phyloP scores from a whole-genome alignment of 805 yeast species.

The Cyberlindnera lachancei region DNA sequence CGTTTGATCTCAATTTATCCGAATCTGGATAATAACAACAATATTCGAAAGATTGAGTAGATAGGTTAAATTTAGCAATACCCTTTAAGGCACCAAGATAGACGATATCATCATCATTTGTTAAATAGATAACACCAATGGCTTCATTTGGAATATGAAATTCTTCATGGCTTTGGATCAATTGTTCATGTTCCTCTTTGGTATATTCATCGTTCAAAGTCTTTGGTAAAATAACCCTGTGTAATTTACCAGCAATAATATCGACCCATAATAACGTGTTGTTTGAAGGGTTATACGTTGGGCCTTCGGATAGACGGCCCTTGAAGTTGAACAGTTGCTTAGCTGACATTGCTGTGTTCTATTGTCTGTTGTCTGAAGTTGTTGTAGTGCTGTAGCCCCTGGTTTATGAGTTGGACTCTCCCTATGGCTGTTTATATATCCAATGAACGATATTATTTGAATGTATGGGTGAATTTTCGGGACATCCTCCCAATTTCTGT shows the following conservation, averaged over 20 bases:
- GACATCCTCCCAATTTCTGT: not conserved
- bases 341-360: not conserved
- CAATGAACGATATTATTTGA: too few relatives aligned
- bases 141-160: constrained; percentile 34
- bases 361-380: not conserved
- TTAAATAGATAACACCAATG: constrained; percentile 69
- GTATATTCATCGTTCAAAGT: constrained; percentile 21
- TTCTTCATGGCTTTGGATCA: constrained; percentile 29
- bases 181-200: constrained; percentile 16
- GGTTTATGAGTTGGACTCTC: too few relatives aligned
- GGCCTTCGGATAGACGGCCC: constrained; percentile 55
- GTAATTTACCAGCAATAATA: constrained; percentile 29
- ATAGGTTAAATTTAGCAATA: constrained; percentile 46
- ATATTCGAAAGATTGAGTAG: constrained; percentile 29
- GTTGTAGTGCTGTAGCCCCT: not conserved
- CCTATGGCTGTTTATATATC: too few relatives aligned
- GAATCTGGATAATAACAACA: constrained; percentile 28
- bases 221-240: constrained; percentile 23
- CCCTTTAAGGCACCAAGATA: constrained; percentile 62
- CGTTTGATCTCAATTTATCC: constrained; percentile 59
- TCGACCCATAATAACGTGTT: constrained; percentile 40
- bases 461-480: not conserved
- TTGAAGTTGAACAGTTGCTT: constrained; percentile 13
- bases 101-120: constrained; percentile 41
- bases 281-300: constrained; percentile 52